Evolutionary conservation across 148 eudicot genomes (phyloP).

Genomic region (Camellia lanceoleosa): DNA sequence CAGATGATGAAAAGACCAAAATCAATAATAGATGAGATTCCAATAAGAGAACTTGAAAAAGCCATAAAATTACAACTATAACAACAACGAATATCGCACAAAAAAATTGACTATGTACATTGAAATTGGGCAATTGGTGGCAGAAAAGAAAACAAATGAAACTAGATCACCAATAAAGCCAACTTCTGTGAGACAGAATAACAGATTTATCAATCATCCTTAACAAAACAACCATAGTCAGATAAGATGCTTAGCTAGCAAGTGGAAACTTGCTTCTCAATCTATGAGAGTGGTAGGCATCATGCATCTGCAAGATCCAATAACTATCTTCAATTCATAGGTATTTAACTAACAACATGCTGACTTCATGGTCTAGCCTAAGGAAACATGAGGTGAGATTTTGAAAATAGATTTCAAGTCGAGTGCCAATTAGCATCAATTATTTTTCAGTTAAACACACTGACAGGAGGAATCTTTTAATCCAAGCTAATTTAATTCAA

Average conservation of each 20-base stretch:
- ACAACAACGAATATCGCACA: no score
- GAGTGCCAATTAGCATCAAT: no score
- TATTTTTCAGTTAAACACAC: no score
- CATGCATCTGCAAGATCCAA: not conserved
- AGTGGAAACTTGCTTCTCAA: not conserved
- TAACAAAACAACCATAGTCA: not conserved
- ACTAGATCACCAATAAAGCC: not conserved
- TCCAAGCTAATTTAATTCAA: no score
- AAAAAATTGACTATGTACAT: not conserved
- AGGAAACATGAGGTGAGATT: not conserved
- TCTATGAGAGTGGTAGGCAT: not conserved
- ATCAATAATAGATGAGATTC: not conserved
- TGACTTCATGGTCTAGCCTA: not conserved
- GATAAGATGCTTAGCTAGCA: no score
- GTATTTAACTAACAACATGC: conserved; percentile 4
- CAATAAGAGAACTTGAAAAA: not conserved
- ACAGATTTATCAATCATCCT: not conserved
- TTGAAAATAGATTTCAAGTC: not conserved
- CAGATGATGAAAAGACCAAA: not conserved
- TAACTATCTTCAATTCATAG: not conserved
- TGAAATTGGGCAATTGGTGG: not conserved
- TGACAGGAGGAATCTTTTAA: no score
- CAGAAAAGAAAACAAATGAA: not conserved
- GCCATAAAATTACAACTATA: not conserved
- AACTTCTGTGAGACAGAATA: not conserved